Percentiles rank a stretch among this genome's conserved stretches.
Evolutionary conservation across 2,329 filamentous ascomycete genomes (phyloP).

Genomic region (Colletotrichum sansevieriae): DNA sequence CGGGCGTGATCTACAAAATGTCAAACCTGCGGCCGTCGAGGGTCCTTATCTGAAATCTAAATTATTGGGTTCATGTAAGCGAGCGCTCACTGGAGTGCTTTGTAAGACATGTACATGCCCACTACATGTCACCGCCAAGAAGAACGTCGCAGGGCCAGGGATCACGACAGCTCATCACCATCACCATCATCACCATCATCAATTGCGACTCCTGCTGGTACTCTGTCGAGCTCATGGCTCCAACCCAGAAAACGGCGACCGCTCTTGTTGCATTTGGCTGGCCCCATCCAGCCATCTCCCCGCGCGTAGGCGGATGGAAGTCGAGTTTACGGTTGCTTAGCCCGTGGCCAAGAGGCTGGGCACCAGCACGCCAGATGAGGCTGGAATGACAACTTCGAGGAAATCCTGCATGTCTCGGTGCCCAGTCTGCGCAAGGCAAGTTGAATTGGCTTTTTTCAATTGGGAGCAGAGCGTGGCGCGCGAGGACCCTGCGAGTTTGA

Average conservation of each 20-base stretch:
- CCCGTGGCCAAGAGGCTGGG: conserved; percentile 39
- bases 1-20: conserved; percentile 20
- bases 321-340: conserved; percentile 24
- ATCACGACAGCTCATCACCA: not conserved
- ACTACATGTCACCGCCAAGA: conserved; percentile 13
- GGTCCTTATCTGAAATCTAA: conserved; percentile 15
- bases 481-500: conserved; percentile 24
- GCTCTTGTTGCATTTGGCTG: too few relatives aligned
- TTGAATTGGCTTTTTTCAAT: not conserved
- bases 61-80: not conserved
- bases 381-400: conserved; percentile 39
- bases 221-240: conserved; percentile 3
- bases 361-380: conserved; percentile 40
- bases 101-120: not conserved
- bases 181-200: not conserved
- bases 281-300: conserved; percentile 16
- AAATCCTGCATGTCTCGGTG: conserved; percentile 14
- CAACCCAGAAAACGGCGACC: too few relatives aligned
- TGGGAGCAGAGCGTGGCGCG: conserved; percentile 18
- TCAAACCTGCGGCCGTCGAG: conserved; percentile 7
- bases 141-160: not conserved
- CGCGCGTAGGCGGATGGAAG: not conserved
- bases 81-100: not conserved
- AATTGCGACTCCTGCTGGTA: not conserved
- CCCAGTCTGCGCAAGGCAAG: not conserved